Conservation (phyloP, 1,284 basidiomycete genomes). For the Cryptococcus sp. region DNA sequence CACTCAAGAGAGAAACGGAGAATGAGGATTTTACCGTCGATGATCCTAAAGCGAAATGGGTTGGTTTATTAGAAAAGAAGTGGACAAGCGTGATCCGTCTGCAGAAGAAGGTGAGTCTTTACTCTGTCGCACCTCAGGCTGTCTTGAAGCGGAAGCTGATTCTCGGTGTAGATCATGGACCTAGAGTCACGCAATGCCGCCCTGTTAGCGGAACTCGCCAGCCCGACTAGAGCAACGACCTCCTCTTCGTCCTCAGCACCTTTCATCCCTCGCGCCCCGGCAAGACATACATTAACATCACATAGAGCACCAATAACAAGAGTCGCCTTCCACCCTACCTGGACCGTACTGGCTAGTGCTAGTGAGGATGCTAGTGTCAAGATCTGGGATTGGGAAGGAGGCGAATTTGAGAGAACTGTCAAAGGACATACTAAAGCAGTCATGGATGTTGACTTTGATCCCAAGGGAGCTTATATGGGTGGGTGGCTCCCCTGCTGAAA, state of each 20-base stretch:
- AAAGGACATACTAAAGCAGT: constrained; percentile 91
- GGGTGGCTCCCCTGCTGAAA: constrained; percentile 34
- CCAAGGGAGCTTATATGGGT: constrained; percentile 78
- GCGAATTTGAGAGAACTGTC: constrained; percentile 85
- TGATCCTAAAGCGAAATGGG: constrained; percentile 76
- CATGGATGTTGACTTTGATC: constrained; percentile 83
- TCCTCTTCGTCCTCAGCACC: constrained; percentile 61
- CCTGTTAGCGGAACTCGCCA: constrained; percentile 70
- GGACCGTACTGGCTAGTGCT: constrained; percentile 77
- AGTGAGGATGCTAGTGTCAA: constrained; percentile 87
- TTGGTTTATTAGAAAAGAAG: constrained; percentile 87
- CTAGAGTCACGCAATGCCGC: constrained; percentile 76
- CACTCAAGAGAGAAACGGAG: constrained; percentile 62
- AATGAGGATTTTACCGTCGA: constrained; percentile 68
- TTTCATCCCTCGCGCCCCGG: constrained; percentile 79
- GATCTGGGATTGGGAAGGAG: constrained; percentile 95
- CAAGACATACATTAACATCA: constrained; percentile 74
- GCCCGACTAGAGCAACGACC: constrained; percentile 48
- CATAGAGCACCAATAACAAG: constrained; percentile 75
- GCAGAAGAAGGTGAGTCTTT: constrained; percentile 77
- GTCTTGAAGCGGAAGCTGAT: neutral
- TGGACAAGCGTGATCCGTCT: constrained; percentile 90
- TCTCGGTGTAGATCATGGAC: constrained; percentile 74
- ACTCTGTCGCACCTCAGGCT: neutral
- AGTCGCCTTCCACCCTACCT: constrained; percentile 83